These are phyloP conservation scores for Penicillium brevicompactum DNA, from an alignment of 2,329 filamentous ascomycete genomes.

Conservation along the genomic window DNA sequence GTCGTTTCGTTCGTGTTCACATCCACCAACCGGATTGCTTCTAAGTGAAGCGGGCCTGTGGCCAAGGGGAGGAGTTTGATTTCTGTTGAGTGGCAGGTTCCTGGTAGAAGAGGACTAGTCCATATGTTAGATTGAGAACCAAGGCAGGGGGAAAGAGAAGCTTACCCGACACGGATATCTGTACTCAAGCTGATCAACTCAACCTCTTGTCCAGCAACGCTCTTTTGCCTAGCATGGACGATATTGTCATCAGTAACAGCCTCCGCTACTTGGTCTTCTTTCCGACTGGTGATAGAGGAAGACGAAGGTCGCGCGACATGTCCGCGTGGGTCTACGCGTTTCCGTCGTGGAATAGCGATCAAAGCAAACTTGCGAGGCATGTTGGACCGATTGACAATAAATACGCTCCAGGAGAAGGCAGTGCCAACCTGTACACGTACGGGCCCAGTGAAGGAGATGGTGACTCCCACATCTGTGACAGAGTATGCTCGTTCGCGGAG, in stretches of 20 bases:
- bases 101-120: slow-evolving; percentile 54
- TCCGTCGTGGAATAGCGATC: slow-evolving; percentile 54
- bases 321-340: slow-evolving; percentile 41
- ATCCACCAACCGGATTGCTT: slow-evolving; percentile 58
- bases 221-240: slow-evolving; percentile 58
- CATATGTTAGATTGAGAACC: slow-evolving; percentile 6
- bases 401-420: slow-evolving; percentile 58
- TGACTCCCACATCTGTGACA: slow-evolving; percentile 50
- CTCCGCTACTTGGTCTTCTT: slow-evolving; percentile 46
- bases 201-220: slow-evolving; percentile 50
- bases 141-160: slow-evolving; percentile 10
- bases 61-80: slow-evolving; percentile 57
- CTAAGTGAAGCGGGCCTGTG: slow-evolving; percentile 54
- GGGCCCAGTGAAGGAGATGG: slow-evolving; percentile 59
- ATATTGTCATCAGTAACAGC: slow-evolving; percentile 60
- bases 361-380: slow-evolving; percentile 57
- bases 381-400: slow-evolving; percentile 62
- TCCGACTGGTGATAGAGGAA: slow-evolving; percentile 44
- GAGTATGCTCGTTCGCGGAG: slow-evolving; percentile 41
- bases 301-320: slow-evolving; percentile 50
- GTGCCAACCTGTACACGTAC: slow-evolving; percentile 52
- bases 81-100: slow-evolving; percentile 59
- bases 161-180: slow-evolving; percentile 60
- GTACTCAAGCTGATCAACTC: slow-evolving; percentile 60
- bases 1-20: slow-evolving; percentile 57